Conservation (phyloP, 116 monocot genomes). For the Dioscorea cayenensis region DNA sequence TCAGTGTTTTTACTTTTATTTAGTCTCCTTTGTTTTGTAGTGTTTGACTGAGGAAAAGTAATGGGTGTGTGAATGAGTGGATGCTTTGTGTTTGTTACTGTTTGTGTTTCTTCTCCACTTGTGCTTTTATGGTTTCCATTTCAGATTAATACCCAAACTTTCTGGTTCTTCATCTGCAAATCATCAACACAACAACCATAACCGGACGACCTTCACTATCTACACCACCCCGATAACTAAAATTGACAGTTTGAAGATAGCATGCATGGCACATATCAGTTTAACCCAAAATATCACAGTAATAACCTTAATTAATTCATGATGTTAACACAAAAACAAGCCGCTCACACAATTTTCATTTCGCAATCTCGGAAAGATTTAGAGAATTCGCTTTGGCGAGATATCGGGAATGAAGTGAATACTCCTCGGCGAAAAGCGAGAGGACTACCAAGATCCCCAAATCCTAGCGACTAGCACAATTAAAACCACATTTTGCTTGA, state of each 20-base stretch:
- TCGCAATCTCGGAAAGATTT: constrained; percentile 92
- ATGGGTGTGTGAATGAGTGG: too few species aligned
- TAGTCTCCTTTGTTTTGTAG: too few species aligned
- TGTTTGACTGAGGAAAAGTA: too few species aligned
- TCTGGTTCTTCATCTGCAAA: too few species aligned
- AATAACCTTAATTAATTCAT: too few species aligned
- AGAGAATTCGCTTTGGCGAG: constrained; percentile 95
- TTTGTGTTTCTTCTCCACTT: too few species aligned
- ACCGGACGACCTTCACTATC: constrained; percentile 91
- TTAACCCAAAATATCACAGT: neutral
- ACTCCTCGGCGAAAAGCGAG: constrained; percentile 92
- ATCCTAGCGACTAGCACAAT: constrained; percentile 81
- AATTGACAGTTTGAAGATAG: constrained; percentile 1
- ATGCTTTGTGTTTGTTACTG: too few species aligned
- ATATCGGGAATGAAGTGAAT: constrained; percentile 97
- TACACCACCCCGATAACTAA: constrained; percentile 92
- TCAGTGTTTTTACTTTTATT: too few species aligned
- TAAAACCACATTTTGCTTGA: constrained; percentile 68
- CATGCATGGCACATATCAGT: neutral
- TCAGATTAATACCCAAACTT: too few species aligned
- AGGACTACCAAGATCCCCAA: constrained; percentile 94
- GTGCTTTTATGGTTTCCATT: too few species aligned
- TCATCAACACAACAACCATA: too few species aligned
- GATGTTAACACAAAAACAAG: neutral
- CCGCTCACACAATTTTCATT: constrained; percentile 95